phyloP scores from a whole-genome alignment of 257 asterid genomes.

The Nicotiana attenuata region DNA sequence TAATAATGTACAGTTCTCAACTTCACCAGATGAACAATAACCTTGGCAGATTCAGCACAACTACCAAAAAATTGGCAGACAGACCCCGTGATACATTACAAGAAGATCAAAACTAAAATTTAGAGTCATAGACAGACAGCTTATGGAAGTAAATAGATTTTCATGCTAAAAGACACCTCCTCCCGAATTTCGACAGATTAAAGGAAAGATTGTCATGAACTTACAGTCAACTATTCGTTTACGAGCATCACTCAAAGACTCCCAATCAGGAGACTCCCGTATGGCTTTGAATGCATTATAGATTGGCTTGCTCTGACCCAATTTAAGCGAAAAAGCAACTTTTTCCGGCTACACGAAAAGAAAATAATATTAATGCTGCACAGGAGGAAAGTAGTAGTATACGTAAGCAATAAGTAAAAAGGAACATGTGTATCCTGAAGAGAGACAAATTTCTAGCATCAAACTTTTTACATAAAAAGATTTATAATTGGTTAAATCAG shows the following conservation, averaged over 20 bases:
- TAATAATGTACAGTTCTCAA: not conserved
- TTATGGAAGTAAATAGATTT: not conserved
- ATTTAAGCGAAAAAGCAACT: constrained; percentile 79
- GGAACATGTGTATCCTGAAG: not conserved
- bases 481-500: not conserved
- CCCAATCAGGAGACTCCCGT: constrained; percentile 78
- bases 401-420: not conserved
- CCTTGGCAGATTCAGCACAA: not conserved
- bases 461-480: not conserved
- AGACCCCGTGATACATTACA: not conserved
- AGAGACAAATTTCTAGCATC: not conserved
- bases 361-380: not conserved
- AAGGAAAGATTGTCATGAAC: constrained; percentile 6
- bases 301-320: constrained; percentile 91
- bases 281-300: constrained; percentile 85
- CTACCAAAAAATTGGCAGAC: not conserved
- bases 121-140: not conserved
- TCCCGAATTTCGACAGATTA: not conserved
- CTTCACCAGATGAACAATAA: not conserved
- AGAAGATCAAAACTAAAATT: not conserved
- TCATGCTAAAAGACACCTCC: not conserved
- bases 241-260: constrained; percentile 71
- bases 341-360: constrained; percentile 65
- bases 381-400: not conserved
- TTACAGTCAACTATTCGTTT: constrained; percentile 89